Percentiles rank a stretch among this genome's conserved stretches.
These are phyloP conservation scores for Sugiyamaella castrensis DNA, from an alignment of 1,139 yeast genomes.

Conservation along the genomic window DNA sequence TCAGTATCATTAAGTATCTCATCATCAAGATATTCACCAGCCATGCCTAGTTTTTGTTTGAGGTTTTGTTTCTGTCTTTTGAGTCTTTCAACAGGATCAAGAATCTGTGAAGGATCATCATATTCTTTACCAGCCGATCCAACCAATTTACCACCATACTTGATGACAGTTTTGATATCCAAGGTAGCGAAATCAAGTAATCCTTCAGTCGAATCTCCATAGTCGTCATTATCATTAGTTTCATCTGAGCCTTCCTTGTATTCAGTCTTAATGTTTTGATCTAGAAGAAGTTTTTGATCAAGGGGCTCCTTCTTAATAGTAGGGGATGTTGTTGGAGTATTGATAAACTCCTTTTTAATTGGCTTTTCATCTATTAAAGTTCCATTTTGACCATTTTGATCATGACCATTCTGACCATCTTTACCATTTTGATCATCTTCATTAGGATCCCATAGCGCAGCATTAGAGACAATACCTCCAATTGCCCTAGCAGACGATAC, in stretches of 20 bases:
- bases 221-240: neutral
- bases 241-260: slow-evolving; percentile 21
- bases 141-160: slow-evolving; percentile 65
- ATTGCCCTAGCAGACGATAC: slow-evolving; percentile 92
- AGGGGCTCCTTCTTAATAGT: no score
- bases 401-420: neutral
- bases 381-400: slow-evolving; percentile 11
- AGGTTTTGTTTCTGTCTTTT: slow-evolving; percentile 41
- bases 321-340: neutral
- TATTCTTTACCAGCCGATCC: slow-evolving; percentile 62
- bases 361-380: slow-evolving; percentile 15
- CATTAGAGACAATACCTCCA: slow-evolving; percentile 85
- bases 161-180: slow-evolving; percentile 61
- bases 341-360: neutral
- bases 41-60: slow-evolving; percentile 43
- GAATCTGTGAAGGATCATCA: slow-evolving; percentile 37
- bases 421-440: slow-evolving; percentile 23
- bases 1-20: slow-evolving; percentile 36
- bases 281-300: no score
- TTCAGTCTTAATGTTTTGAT: slow-evolving; percentile 17
- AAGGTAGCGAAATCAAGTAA: slow-evolving; percentile 61
- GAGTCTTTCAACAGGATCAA: slow-evolving; percentile 42
- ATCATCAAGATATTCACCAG: slow-evolving; percentile 43
- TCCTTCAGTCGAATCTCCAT: slow-evolving; percentile 21
- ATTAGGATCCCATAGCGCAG: slow-evolving; percentile 85